Evolutionary conservation across 768 basidiomycete species (phyloP), one percentile per base, ranked within the genome.

Genomic region (Tylopilus sp.): DNA sequence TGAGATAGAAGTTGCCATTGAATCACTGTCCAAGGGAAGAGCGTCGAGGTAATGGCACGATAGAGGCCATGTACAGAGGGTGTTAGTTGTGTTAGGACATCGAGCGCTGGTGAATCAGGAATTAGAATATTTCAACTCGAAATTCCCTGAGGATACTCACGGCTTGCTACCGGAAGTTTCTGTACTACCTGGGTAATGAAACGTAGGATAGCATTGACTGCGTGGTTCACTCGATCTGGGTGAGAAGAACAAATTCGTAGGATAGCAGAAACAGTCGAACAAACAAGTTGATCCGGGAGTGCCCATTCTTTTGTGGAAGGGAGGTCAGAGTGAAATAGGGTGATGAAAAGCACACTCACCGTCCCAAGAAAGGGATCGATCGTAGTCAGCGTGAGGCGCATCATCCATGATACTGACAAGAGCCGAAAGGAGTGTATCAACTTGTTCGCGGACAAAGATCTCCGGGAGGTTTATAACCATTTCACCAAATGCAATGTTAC

Each of bases 11-110:
- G 63, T 22, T 73, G 68, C 88, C 89, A 91, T 57, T 89, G 84
- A 2, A 69, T 55, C 31, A 81, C 61, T 12, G 79, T 80, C 91
- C 91, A 95, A 22, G 79, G 72, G 63, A 87, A 91, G 2, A 82
- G 75, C 3, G 85, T 86, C 4, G 88, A 88, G 40, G 82, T 88
- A 52, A 93, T 80, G 6, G 93, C 91, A 31, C 93, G 82, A 65
- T 91, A 91, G 25, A 94, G 73, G 7, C 93, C 93, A 66, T 95
- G 91, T 39, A 95, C 74, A 15, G 88, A 81, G 6, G 92, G 93
- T 18, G 85, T 84, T 31, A 86, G 69, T 54, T 91, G 89, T 1
- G 84, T 83, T 18, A 95, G 73, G 30, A 90, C 75, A 52, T 81
- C 77, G n/a, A 82, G 70, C 0, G 87, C 91, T 93, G 18, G 15